phyloP scores from a whole-genome alignment of 805 yeast species.

The Saturnispora ahearnii region DNA sequence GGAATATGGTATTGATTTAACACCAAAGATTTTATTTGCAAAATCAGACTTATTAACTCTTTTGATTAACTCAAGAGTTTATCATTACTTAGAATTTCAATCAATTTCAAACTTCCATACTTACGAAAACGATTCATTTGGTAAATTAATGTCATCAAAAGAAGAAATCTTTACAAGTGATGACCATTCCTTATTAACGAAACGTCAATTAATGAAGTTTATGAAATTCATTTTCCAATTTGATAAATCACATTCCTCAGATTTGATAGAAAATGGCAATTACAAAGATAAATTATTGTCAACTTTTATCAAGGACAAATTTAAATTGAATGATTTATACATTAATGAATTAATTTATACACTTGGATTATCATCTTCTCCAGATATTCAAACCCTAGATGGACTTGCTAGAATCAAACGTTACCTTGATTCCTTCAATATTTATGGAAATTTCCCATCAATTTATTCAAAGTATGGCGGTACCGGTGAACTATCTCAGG shows the following conservation, averaged over 20 bases:
- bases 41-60: slow-evolving; percentile 77
- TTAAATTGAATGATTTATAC: slow-evolving; percentile 66
- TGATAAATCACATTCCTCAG: slow-evolving; percentile 34
- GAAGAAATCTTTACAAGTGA: slow-evolving; percentile 89
- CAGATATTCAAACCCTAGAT: slow-evolving; percentile 54
- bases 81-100: slow-evolving; percentile 87
- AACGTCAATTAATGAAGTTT: slow-evolving; percentile 83
- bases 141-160: slow-evolving; percentile 74
- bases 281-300: slow-evolving; percentile 49
- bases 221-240: slow-evolving; percentile 77
- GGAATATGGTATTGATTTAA: slow-evolving; percentile 80
- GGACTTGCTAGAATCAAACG: slow-evolving; percentile 79
- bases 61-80: slow-evolving; percentile 76
- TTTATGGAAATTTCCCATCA: slow-evolving; percentile 91
- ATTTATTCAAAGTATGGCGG: slow-evolving; percentile 90
- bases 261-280: slow-evolving; percentile 24
- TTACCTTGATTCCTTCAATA: slow-evolving; percentile 75
- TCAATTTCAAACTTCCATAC: slow-evolving; percentile 84
- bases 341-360: slow-evolving; percentile 77
- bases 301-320: slow-evolving; percentile 52
- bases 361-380: slow-evolving; percentile 65
- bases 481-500: slow-evolving; percentile 92
- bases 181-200: slow-evolving; percentile 58
- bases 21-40: slow-evolving; percentile 84
- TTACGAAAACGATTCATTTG: slow-evolving; percentile 87